phyloP scores from a whole-genome alignment of 2,329 filamentous ascomycete species.

The Beauveria australis region DNA sequence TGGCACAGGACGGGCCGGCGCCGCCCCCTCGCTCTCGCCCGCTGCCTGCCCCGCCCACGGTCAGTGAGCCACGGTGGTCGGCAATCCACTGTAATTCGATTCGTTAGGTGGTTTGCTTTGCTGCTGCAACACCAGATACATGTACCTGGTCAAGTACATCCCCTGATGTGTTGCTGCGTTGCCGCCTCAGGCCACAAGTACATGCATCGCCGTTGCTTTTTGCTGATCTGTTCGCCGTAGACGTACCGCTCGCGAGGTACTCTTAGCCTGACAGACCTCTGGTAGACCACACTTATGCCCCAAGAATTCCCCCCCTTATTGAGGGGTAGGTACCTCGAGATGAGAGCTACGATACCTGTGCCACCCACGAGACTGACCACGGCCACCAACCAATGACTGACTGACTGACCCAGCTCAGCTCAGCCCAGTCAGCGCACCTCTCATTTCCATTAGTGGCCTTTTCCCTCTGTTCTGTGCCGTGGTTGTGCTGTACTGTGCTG shows the following conservation, averaged over 20 bases:
- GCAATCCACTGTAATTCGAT: neutral
- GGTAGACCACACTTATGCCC: neutral
- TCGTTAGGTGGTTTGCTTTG: neutral
- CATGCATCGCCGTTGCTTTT: neutral
- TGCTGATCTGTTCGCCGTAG: neutral
- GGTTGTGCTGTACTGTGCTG: neutral
- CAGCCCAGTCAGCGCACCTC: neutral
- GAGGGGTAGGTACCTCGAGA: slow-evolving; percentile 7
- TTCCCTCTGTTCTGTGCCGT: neutral
- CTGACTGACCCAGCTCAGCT: neutral
- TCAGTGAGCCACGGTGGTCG: neutral
- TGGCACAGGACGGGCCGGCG: slow-evolving; percentile 8
- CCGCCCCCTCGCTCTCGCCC: slow-evolving; percentile 6
- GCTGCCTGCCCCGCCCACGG: slow-evolving; percentile 7
- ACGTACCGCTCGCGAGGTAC: neutral
- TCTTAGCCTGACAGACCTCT: neutral
- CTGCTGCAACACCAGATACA: neutral
- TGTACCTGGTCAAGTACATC: neutral
- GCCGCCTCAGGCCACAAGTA: neutral
- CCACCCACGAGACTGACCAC: neutral
- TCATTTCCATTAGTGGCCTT: neutral
- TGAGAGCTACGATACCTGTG: slow-evolving; percentile 5
- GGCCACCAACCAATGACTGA: neutral
- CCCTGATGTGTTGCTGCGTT: neutral
- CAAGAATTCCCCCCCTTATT: neutral